Conservation (phyloP, 768 basidiomycete species). For the Termitomyces titanicus region DNA sequence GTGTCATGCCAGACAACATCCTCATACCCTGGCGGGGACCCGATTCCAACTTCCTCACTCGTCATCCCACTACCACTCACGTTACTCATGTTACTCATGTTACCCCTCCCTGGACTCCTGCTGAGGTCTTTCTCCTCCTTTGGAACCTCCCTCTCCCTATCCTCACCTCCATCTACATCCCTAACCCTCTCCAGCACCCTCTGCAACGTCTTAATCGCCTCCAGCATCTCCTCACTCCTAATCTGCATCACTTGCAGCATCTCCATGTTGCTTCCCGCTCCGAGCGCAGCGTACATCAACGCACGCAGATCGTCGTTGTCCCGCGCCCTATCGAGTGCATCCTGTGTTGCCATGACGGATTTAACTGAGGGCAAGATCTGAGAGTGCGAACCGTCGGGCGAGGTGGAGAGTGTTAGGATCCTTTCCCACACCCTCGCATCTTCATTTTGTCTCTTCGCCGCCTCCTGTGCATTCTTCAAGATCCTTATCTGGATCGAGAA, state of each 20-base stretch:
- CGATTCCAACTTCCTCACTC: background rate
- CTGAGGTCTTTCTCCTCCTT: background rate
- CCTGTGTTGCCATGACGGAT: conserved; percentile 5
- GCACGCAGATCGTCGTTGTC: conserved; percentile 50
- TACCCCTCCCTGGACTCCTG: too few species aligned
- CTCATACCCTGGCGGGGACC: background rate
- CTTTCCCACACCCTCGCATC: background rate
- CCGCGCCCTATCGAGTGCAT: conserved; percentile 28
- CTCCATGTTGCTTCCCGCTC: conserved; percentile 46
- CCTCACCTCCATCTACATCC: background rate
- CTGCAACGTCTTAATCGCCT: conserved; percentile 81
- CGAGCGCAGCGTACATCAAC: conserved; percentile 21
- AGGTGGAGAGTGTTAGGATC: background rate
- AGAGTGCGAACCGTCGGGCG: background rate
- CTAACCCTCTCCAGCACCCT: conserved; percentile 51
- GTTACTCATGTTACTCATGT: background rate
- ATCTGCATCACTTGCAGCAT: conserved; percentile 64
- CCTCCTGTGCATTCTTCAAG: conserved; percentile 34
- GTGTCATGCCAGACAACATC: conserved; percentile 34
- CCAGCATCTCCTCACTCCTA: conserved; percentile 65
- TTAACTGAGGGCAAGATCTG: background rate
- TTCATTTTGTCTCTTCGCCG: conserved; percentile 1
- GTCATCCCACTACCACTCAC: background rate
- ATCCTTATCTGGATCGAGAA: conserved; percentile 54
- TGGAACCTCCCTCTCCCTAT: background rate